Conservation (phyloP, 495 filamentous ascomycete species). For the Chaetomidium leptoderma region DNA sequence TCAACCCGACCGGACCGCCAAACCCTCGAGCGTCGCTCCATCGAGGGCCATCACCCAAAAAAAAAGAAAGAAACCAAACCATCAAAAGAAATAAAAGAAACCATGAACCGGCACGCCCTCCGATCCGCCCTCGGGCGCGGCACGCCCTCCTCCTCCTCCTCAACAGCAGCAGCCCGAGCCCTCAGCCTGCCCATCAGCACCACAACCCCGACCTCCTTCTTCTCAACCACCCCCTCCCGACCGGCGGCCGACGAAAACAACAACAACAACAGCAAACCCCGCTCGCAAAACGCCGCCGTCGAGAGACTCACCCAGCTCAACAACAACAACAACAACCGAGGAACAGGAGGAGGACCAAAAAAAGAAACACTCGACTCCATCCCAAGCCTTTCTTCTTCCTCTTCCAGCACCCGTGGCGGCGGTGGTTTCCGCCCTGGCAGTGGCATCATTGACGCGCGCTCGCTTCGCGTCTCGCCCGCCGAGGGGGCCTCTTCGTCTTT, state of each 20-base stretch:
- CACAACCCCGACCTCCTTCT: conserved; percentile 9
- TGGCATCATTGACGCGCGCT: conserved; percentile 26
- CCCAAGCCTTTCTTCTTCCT: neutral
- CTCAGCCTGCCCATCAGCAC: neutral
- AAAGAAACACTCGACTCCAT: neutral
- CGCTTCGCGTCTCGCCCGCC: conserved; percentile 13
- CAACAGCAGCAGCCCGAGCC: conserved; percentile 2
- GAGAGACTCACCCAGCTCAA: conserved; percentile 21
- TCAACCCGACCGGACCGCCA: neutral
- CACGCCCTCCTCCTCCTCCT: neutral
- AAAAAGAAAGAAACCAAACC: neutral
- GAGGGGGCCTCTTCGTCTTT: neutral
- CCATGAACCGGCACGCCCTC: conserved; percentile 30
- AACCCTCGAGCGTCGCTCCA: conserved; percentile 4
- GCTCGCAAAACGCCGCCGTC: conserved; percentile 22
- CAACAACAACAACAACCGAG: neutral
- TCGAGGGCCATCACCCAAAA: conserved; percentile 4
- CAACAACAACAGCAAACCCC: conserved; percentile 7
- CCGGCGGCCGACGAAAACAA: conserved; percentile 3
- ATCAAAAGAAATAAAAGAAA: conserved; percentile 3
- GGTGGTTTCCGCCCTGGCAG: too few relatives aligned
- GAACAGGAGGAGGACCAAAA: too few relatives aligned
- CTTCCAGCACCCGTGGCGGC: neutral
- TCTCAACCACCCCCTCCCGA: conserved; percentile 19
- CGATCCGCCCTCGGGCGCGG: conserved; percentile 28